A percentile compares a stretch with the other conserved stretches of the same genome.
Evolutionary conservation across 2,329 filamentous ascomycete genomes (phyloP).

Genomic region (Bisporella sp.): DNA sequence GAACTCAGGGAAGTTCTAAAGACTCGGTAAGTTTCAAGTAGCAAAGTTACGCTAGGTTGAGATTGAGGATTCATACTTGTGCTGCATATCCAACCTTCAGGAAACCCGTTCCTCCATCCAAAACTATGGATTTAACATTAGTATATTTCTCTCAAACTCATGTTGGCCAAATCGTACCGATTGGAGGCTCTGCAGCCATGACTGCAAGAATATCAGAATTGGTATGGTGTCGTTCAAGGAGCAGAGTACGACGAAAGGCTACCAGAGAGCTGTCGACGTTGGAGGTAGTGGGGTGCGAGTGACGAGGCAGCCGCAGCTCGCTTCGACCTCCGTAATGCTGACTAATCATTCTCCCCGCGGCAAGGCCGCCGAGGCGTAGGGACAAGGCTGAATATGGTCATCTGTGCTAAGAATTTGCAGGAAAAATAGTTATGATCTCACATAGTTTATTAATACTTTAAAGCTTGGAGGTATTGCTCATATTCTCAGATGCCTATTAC

Average conservation of each 20-base stretch:
- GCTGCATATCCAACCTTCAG: constrained; percentile 98
- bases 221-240: constrained; percentile 2
- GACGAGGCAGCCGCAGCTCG: too few relatives aligned
- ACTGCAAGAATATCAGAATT: constrained; percentile 11
- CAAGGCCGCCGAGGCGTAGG: too few relatives aligned
- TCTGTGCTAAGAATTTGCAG: too few relatives aligned
- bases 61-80: constrained; percentile 46
- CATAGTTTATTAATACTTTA: too few relatives aligned
- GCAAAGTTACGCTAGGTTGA: not conserved
- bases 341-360: too few relatives aligned
- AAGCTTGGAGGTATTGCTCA: too few relatives aligned
- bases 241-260: not conserved
- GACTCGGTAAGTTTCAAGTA: not conserved
- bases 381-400: too few relatives aligned
- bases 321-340: too few relatives aligned
- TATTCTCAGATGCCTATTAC: too few relatives aligned
- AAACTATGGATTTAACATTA: constrained; percentile 52
- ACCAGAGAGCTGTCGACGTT: not conserved
- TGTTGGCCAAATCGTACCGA: constrained; percentile 19
- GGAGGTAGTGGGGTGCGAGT: too few relatives aligned
- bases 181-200: constrained; percentile 29
- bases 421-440: too few relatives aligned
- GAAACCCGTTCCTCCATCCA: constrained; percentile 99
- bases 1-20: constrained; percentile 94
- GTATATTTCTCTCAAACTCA: constrained; percentile 1